Evolutionary conservation across 331 rosid species (phyloP).

Genomic region (Stylosanthes scabra): DNA sequence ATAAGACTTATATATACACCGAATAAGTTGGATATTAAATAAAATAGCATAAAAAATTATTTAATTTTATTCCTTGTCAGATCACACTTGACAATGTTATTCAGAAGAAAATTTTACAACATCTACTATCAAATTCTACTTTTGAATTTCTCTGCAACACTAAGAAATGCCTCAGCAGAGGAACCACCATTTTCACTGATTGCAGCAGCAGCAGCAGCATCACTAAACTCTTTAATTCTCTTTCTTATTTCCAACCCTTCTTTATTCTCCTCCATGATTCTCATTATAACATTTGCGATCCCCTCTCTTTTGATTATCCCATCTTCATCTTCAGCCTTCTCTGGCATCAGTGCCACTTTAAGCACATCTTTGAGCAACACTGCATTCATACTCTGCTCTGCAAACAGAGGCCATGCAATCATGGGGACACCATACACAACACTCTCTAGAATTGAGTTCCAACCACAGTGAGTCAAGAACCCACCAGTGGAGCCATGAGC

Average conservation of each 20-base stretch:
- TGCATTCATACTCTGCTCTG: neutral
- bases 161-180: neutral
- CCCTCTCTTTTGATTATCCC: slow-evolving; percentile 2
- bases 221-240: neutral
- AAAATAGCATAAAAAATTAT: too few species aligned
- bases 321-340: neutral
- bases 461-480: slow-evolving; percentile 37
- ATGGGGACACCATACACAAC: slow-evolving; percentile 24
- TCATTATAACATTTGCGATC: neutral
- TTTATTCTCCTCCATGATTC: neutral
- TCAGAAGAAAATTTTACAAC: neutral
- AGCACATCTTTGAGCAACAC: neutral
- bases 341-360: neutral
- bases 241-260: neutral
- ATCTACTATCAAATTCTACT: neutral
- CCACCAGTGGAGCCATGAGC: slow-evolving; percentile 22
- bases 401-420: slow-evolving; percentile 23
- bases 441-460: slow-evolving; percentile 33
- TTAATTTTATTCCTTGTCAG: too few species aligned
- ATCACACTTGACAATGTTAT: too few species aligned
- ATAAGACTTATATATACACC: too few species aligned
- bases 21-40: too few species aligned
- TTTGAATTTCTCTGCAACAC: neutral
- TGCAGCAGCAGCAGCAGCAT: neutral
- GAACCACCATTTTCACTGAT: neutral